A percentile compares a stretch with the other conserved stretches of the same genome.
These are phyloP conservation scores for Cutaneotrichosporon dermatis DNA, from an alignment of 1,284 basidiomycete species.

Conservation along the genomic window DNA sequence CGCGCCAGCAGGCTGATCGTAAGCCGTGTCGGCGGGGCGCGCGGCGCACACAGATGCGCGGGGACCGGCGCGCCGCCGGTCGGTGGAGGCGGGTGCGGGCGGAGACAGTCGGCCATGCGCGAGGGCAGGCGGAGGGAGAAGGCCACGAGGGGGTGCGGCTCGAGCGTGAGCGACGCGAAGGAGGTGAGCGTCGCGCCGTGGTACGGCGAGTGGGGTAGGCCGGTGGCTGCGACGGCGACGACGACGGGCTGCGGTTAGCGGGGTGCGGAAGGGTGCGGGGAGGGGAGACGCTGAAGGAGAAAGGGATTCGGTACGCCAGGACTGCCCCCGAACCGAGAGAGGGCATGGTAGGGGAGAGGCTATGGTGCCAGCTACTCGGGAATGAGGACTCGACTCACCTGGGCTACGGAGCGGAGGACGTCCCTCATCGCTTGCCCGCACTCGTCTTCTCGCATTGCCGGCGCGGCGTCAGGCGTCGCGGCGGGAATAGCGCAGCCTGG, in stretches of 20 bases:
- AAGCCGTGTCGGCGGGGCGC: conserved; percentile 10
- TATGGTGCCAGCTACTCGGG: too few species aligned
- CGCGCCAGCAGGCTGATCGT: conserved; percentile 36
- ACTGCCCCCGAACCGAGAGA: too few species aligned
- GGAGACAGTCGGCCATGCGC: conserved; percentile 65
- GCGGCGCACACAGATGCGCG: background rate
- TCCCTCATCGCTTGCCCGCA: conserved; percentile 12
- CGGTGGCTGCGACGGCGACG: conserved; percentile 35
- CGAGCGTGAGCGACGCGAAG: conserved; percentile 82
- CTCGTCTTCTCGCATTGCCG: background rate
- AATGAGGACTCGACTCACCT: conserved; percentile 32
- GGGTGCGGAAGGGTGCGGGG: background rate
- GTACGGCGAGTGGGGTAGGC: conserved; percentile 18
- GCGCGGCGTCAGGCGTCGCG: background rate
- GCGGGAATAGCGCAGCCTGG: background rate
- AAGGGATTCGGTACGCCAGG: background rate
- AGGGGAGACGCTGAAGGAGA: background rate
- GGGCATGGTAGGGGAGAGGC: too few species aligned
- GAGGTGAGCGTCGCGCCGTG: conserved; percentile 91
- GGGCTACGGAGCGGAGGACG: conserved; percentile 48
- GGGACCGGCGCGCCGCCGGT: background rate
- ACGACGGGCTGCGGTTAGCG: conserved; percentile 41
- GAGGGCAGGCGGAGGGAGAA: conserved; percentile 87
- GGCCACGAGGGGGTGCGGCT: conserved; percentile 76
- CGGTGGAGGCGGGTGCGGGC: conserved; percentile 26